Evolutionary conservation across 192 early-diverging fungal genomes (phyloP).

Genomic region (Thamnidium elegans): DNA sequence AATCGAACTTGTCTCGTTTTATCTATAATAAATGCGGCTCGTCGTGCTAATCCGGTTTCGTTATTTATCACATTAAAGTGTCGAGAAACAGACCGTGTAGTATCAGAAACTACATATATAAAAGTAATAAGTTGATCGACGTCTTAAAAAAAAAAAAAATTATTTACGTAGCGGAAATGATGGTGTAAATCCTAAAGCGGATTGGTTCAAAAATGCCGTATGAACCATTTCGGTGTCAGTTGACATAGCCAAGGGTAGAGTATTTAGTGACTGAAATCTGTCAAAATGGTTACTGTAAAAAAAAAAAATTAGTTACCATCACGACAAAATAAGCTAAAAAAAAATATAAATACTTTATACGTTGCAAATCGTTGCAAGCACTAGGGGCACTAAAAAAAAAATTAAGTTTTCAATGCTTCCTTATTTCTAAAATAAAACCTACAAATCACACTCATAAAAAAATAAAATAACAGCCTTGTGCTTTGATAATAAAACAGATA

Average conservation of each 20-base stretch:
- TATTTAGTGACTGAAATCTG: background rate
- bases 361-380: constrained; percentile 11
- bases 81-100: constrained; percentile 17
- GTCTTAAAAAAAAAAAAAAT: too few relatives aligned
- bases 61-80: constrained; percentile 20
- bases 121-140: background rate
- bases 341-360: constrained; percentile 8
- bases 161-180: constrained; percentile 23
- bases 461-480: constrained; percentile 21
- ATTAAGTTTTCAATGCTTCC: too few relatives aligned
- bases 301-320: background rate
- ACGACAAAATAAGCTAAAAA: background rate
- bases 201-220: constrained; percentile 16
- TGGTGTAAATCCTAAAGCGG: background rate
- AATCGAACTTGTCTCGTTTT: constrained; percentile 19
- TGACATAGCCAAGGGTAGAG: constrained; percentile 19
- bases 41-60: constrained; percentile 10
- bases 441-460: constrained; percentile 27
- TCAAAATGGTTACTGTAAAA: constrained; percentile 5
- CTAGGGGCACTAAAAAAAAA: constrained; percentile 15
- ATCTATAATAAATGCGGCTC: constrained; percentile 22
- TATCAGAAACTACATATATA: constrained; percentile 24
- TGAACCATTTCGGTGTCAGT: constrained; percentile 20
- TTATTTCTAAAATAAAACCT: background rate
- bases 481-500: constrained; percentile 3